phyloP scores from a whole-genome alignment of 106 monocot genomes.

The Vanilla planifolia region DNA sequence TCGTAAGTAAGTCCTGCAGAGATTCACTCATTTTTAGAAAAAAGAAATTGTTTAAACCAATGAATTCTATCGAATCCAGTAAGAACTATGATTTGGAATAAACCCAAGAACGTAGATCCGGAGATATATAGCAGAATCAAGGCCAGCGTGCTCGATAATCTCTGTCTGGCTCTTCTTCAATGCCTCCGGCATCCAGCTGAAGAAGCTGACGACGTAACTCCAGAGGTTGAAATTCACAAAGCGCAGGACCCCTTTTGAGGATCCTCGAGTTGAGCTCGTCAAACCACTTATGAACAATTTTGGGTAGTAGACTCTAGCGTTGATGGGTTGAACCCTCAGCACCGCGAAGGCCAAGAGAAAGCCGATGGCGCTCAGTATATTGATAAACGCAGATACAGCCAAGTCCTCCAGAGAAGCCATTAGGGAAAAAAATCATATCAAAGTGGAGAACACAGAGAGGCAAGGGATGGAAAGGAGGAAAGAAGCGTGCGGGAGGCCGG shows the following conservation, averaged over 20 bases:
- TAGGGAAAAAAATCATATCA: background rate
- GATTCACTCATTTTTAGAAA: no score
- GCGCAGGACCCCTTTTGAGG: background rate
- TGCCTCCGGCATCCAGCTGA: conserved; percentile 18
- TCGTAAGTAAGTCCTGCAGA: no score
- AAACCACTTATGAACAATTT: conserved; percentile 61
- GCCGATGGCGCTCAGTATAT: conserved; percentile 49
- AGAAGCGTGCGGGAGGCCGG: no score
- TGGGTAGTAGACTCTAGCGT: conserved; percentile 73
- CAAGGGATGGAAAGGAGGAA: no score
- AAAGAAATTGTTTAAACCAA: no score
- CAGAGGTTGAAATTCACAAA: conserved; percentile 11
- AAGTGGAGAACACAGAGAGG: no score
- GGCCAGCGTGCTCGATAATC: conserved; percentile 14
- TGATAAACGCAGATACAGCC: conserved; percentile 78
- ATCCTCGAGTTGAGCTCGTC: conserved; percentile 26
- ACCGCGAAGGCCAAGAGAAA: conserved; percentile 74
- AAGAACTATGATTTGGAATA: background rate
- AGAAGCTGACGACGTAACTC: conserved; percentile 14
- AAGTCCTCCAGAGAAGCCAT: conserved; percentile 86
- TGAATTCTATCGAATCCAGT: background rate
- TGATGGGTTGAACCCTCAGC: conserved; percentile 67
- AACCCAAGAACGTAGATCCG: conserved; percentile 17
- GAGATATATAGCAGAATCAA: conserved; percentile 11
- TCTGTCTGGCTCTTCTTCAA: conserved; percentile 11